Evolutionary conservation across 495 filamentous ascomycete genomes (phyloP), one percentile per base, ranked within the genome.

Genomic region (Penicillium coffeae): DNA sequence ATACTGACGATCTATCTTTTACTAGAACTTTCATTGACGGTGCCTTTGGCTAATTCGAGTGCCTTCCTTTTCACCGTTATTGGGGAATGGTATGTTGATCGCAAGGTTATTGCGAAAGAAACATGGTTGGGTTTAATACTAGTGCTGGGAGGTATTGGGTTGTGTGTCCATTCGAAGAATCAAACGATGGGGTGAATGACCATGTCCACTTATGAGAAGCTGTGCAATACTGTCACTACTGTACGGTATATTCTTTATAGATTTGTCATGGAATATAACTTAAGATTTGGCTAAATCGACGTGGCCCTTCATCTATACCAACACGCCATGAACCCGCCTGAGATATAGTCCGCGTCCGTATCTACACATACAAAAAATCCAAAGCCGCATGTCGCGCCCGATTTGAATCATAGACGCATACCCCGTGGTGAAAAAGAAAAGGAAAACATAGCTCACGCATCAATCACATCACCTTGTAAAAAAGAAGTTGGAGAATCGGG

Each of bases 11-110:
- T 5, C 21, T 41, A 15, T 38, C 25, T 1, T 22, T 35, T 47
- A 18, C n/a, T 21, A 91, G 93, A 98, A 65, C 58, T 96, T 55
- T 95, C 89, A 52, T 72, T 98, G 45, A 95, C 91, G 13, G 91
- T 98, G 7, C 93, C 93, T 0, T 90, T 98, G 45, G 88, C 90
- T 2, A 98, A 98, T 59, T 93, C 89, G 1, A 67, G 94, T 52
- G 93, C 93, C 0, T 98, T 98, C 56, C 58, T 97, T 44, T 98
- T 96, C 61, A 98, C 93, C 0, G 92, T 96, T 8, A 62, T 95
- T 25, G 93, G 90, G 0, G 93, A 98, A 56, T 96, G 91, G 92
- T 94, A 85, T 75, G 89, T 90, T 0, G 93, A 96, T 47, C 80
- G 78, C 52, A 97, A 96, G 68, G 85, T 87, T 3, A 93, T 97